Base-by-base conservation (phyloP, 495 filamentous ascomycete genomes). In the Glutinoglossum americanum region DNA sequence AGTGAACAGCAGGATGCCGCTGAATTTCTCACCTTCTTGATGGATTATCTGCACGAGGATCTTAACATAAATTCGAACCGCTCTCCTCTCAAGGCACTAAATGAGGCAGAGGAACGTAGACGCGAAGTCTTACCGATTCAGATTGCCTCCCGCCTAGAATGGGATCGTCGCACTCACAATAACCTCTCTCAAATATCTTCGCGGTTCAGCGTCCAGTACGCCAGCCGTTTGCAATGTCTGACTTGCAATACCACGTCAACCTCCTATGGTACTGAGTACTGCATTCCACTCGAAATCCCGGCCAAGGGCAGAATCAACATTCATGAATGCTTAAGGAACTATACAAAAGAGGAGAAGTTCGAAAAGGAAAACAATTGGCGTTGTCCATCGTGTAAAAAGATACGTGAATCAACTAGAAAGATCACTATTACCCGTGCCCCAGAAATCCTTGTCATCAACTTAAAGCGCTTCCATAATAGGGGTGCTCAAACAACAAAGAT, bases 11-110 rank as follows among this genome's bases (percentile, higher is more conserved):
- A 90, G 67, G 85, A 90, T 65, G 79, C 84, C 11, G 82, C 83
- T 63, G 85, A 89, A 61, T 89, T 86, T 58, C 79, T 86, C 60
- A 79, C 79, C 61, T 87, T 84, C 64, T 64, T 87, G 4, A 69
- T 88, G 15, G 81, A 84, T 62, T 75, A 73, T 49, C 67, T 90
- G 8, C 82, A 85, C 55, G 84, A 90, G 65, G 85, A 90, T 64
- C 70, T 86, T 27, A 90, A 90, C 61, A 68, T 75, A 37, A 75
- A 78, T 44, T 85, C 78, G 72, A 72, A 79, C 51, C 71, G 74
- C 41, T 73, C 67, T 9, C 80, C 76, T 1, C 70, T 84, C 4
- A 73, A 74, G 35, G 73, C 73, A 6, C 71, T 87, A 41, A 85
- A 77, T 0, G 69, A 73, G 15, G 67, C 74, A 27, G 77, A 87